Base-by-base conservation (phyloP, 2,329 filamentous ascomycete genomes). In the Aspergillus thermomutatus region DNA sequence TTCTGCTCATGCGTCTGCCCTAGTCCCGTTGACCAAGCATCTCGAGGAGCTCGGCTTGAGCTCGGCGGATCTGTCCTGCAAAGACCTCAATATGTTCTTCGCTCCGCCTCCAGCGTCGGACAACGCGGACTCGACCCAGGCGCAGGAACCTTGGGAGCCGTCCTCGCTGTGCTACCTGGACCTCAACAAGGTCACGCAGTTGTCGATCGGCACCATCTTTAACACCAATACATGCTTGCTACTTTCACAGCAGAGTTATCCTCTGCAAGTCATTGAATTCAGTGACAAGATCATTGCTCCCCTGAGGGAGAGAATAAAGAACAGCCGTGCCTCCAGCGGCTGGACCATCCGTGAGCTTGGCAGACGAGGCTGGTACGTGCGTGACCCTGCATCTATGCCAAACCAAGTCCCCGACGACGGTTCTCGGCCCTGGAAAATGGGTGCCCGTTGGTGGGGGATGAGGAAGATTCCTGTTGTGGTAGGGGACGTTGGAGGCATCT, bases 361-460 rank as follows among this genome's bases (percentile, higher is more conserved):
- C 58, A 83, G 88, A 46, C 84, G 70, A 83, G 88, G 88, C 70
- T 92, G 72, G 88, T 92, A 73, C 77, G 87, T 79, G 31, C 73
- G 79, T 10, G 75, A 77, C 53, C 76, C 75, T 4, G 61, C 66
- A 4, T 72, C 60, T 64, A 78, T 69, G 59, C 65, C 66, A 49
- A 61, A 63, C 50, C 63, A 63, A 54, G 58, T 57, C 28, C 51
- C 65, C 1, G 85, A 88, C 68, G 82, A 87, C 63, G 85, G 85
- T 1, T 73, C 77, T 49, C 79, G 87, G 31, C 76, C 78, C 66
- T 94, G 90, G 90, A 94, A 94, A 79, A 89, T 91, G 87, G 90
- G 90, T 31, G 90, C 90, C 50, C 84, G 85, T 65, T 90, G 86
- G 77, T 93, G 90, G 90, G 90, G 90, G 40, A 92, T 92, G 86